Evolutionary conservation across 768 basidiomycete species (phyloP).

Genomic region (Calvatia gigantea): DNA sequence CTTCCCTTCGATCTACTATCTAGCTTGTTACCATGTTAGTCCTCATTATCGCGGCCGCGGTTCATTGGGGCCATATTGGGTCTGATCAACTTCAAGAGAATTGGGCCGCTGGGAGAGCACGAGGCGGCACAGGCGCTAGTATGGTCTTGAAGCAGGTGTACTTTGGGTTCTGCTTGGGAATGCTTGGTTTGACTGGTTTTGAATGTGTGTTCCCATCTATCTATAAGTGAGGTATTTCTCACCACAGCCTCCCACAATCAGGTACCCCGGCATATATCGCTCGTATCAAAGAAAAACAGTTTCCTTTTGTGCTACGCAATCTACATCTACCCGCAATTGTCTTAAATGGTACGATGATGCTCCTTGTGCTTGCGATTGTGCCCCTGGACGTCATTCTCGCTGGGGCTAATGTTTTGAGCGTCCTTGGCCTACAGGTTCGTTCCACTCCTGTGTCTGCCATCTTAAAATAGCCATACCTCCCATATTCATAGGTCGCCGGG

Average conservation of each 20-base stretch:
- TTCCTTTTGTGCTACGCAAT: slow-evolving; percentile 61
- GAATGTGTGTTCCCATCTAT: slow-evolving; percentile 42
- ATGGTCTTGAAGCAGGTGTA: slow-evolving; percentile 47
- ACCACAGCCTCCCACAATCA: slow-evolving; percentile 13
- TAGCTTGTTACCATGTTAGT: slow-evolving; percentile 55
- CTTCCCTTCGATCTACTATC: too few species aligned
- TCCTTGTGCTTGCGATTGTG: slow-evolving; percentile 56
- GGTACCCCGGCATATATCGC: slow-evolving; percentile 66
- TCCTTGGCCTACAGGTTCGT: slow-evolving; percentile 55
- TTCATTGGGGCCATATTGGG: slow-evolving; percentile 53
- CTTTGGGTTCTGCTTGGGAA: slow-evolving; percentile 65
- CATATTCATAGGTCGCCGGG: slow-evolving; percentile 44
- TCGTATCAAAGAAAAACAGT: slow-evolving; percentile 51
- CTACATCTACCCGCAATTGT: slow-evolving; percentile 57
- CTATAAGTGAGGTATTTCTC: neutral
- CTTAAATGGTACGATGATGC: slow-evolving; percentile 53
- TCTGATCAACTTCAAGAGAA: slow-evolving; percentile 46
- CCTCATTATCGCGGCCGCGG: slow-evolving; percentile 44
- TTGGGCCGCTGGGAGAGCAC: slow-evolving; percentile 40
- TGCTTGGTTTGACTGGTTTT: slow-evolving; percentile 71
- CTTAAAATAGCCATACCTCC: neutral
- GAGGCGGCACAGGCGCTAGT: slow-evolving; percentile 23
- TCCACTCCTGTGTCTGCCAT: neutral
- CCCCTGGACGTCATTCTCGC: slow-evolving; percentile 45
- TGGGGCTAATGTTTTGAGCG: slow-evolving; percentile 60